These are phyloP conservation scores for Hypomontagnella submonticulosa DNA, from an alignment of 495 filamentous ascomycete genomes.

Conservation along the genomic window DNA sequence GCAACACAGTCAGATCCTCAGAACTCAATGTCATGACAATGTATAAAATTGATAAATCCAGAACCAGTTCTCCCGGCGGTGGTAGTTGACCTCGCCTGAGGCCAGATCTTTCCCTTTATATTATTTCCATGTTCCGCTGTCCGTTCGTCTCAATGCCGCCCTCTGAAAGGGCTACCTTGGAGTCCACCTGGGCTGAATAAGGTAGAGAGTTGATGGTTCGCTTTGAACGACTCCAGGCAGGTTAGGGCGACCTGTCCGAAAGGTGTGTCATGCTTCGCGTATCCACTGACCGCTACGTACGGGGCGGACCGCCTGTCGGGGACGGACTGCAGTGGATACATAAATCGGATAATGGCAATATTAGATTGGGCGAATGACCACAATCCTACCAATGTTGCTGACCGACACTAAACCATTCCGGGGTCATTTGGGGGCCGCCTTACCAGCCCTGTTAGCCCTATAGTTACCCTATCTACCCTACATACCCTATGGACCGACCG, in stretches of 20 bases:
- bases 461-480: conserved; percentile 3
- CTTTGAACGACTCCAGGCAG: conserved; percentile 1
- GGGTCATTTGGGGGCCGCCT: conserved; percentile 34
- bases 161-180: neutral
- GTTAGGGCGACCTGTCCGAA: neutral
- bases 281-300: conserved; percentile 15
- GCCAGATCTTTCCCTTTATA: conserved; percentile 15
- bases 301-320: conserved; percentile 2
- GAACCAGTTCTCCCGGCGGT: neutral
- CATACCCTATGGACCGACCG: conserved; percentile 27
- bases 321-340: conserved; percentile 31
- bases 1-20: conserved; percentile 14
- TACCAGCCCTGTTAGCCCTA: conserved; percentile 34
- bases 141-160: neutral
- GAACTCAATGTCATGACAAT: conserved; percentile 15
- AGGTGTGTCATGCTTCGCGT: conserved; percentile 5
- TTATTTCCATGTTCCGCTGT: neutral
- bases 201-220: conserved; percentile 32
- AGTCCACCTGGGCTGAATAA: conserved; percentile 23
- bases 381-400: conserved; percentile 26
- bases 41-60: neutral
- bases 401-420: conserved; percentile 40
- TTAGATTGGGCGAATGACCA: conserved; percentile 30
- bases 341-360: conserved; percentile 27
- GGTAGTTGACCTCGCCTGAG: neutral